Evolutionary conservation across 345 rosid species (phyloP).

Genomic region (Rhodamnia rubescens): DNA sequence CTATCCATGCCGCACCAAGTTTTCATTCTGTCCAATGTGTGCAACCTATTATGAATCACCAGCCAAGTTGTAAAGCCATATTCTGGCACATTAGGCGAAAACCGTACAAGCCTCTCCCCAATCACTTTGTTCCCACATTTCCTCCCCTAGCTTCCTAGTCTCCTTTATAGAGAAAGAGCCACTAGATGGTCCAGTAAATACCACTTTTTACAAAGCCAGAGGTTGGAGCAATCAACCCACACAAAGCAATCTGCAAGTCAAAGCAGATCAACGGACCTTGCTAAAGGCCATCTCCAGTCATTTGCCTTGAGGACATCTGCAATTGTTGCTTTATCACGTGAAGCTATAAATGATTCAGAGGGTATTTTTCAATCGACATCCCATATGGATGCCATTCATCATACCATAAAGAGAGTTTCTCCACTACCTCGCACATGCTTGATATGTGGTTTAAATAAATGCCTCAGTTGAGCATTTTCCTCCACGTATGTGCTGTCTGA

Average conservation of each 20-base stretch:
- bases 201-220: not conserved
- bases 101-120: not conserved
- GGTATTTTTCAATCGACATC: not conserved
- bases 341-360: not conserved
- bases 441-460: not conserved
- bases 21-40: not conserved
- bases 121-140: not conserved
- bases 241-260: not conserved
- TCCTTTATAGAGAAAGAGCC: not conserved
- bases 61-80: not conserved
- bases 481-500: not conserved
- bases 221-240: no score
- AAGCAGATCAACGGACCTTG: not conserved
- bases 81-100: not conserved
- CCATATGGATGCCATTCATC: not conserved
- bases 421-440: not conserved
- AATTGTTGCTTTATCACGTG: not conserved
- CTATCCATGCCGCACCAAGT: not conserved
- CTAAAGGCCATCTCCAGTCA: not conserved
- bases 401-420: not conserved
- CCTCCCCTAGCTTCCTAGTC: not conserved
- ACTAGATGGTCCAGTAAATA: not conserved
- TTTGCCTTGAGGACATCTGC: not conserved
- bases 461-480: not conserved
- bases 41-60: not conserved